Evolutionary conservation across 768 basidiomycete species (phyloP), one percentile per base, ranked within the genome.

Genomic region (Phylloporus rhodoxanthus): DNA sequence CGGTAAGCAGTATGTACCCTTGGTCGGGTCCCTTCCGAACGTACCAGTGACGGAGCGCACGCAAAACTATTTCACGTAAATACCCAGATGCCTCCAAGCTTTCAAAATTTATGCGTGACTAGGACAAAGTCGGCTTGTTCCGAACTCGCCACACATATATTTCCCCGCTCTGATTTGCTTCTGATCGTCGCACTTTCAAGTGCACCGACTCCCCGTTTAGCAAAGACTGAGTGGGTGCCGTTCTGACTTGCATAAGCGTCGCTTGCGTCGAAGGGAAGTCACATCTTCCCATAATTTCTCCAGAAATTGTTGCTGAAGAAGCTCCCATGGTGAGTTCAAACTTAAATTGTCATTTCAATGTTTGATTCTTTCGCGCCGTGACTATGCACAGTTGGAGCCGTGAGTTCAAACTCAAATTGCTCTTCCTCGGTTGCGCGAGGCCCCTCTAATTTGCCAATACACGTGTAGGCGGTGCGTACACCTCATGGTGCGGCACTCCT

Each of bases 381-480:
- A 37, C 42, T 20, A 17, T 2, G 17, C n/a, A 34, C 23, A 10
- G 40, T 21, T 37, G 11, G 6, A 25, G 17, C 14, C 23, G 23
- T 20, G 43, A 32, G 46, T 39, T 28, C 47, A n/a, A 45, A 50
- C 38, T 41, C 40, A 56, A 50, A 41, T 23, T 26, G 14, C 11
- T 29, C 8, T 23, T 19, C 13, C 26, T 47, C 28, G 20, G 40
- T n/a, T 48, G 49, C n/a, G 30, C 25, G 15, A 23, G 43, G 47
- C 38, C 10, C 17, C 34, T 37, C 37, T 11, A 25, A 36, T 45
- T 7, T 36, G 17, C 40, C 38, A 8, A 26, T 11, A 34, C 56
- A 59, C 54, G 57, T 51, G 61, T 52, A 6, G 0, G 45, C 26
- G 38, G 55, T 45, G 61, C 13, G 51, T 49, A 15, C 44, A 43